Evolutionary conservation across 2,329 filamentous ascomycete species (phyloP).

Genomic region (Aspergillus japonicus): DNA sequence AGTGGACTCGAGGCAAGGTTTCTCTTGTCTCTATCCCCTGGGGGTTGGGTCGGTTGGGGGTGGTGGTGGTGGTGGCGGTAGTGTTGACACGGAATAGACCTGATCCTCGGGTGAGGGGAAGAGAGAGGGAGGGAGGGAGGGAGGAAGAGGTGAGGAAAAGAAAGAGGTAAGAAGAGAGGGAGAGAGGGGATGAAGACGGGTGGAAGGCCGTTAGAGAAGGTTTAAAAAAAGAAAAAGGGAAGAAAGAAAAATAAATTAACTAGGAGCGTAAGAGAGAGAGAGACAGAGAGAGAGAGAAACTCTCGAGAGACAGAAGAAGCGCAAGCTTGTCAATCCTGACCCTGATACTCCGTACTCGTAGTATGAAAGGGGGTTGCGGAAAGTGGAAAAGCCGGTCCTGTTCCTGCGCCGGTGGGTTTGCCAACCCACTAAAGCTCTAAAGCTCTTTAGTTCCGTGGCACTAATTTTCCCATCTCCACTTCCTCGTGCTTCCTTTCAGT

Average conservation of each 20-base stretch:
- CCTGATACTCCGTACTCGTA: conserved; percentile 6
- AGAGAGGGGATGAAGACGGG: conserved; percentile 26
- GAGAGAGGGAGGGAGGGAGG: conserved; percentile 53
- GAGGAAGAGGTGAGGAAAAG: conserved; percentile 51
- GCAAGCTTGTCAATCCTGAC: conserved; percentile 15
- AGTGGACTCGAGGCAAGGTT: conserved; percentile 14
- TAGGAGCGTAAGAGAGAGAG: no score
- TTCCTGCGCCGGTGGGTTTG: conserved; percentile 17
- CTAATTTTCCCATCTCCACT: not conserved
- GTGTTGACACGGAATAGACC: conserved; percentile 5
- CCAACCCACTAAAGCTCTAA: not conserved
- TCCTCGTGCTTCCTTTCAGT: not conserved
- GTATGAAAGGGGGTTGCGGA: conserved; percentile 17
- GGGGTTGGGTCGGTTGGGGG: not conserved
- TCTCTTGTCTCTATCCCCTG: conserved; percentile 8
- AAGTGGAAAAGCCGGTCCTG: conserved; percentile 14
- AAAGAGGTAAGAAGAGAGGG: conserved; percentile 55
- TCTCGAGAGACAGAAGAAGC: no score
- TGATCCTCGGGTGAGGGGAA: conserved; percentile 2
- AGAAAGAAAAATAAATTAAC: conserved; percentile 14
- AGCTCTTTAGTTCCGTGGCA: not conserved
- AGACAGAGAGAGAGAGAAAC: no score
- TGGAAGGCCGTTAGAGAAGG: not conserved
- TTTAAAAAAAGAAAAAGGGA: conserved; percentile 14
- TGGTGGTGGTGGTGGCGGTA: conserved; percentile 1